A percentile compares a stretch with the other conserved stretches of the same genome.
Evolutionary conservation across 2,329 filamentous ascomycete genomes (phyloP).

Genomic region (Sclerotinia minor): DNA sequence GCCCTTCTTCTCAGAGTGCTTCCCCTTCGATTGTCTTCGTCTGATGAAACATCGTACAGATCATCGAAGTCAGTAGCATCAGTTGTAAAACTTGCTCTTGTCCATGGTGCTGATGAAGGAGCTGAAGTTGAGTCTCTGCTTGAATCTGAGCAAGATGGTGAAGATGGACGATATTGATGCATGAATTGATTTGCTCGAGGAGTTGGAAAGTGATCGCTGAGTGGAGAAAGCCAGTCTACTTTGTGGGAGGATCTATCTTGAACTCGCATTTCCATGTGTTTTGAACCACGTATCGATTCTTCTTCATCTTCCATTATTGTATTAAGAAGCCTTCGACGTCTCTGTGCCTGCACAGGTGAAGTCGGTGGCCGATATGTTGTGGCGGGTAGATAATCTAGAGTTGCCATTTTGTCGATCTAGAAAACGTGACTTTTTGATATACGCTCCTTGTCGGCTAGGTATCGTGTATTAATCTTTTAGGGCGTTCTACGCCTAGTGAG

Average conservation of each 20-base stretch:
- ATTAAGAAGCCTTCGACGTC: constrained; percentile 59
- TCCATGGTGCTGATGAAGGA: constrained; percentile 62
- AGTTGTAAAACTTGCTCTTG: constrained; percentile 60
- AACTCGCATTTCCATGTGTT: constrained; percentile 39
- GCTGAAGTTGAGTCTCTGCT: constrained; percentile 54
- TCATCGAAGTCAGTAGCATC: constrained; percentile 78
- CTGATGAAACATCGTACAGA: constrained; percentile 76
- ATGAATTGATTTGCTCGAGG: constrained; percentile 67
- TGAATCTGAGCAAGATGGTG: constrained; percentile 58
- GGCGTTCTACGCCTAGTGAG: constrained; percentile 38
- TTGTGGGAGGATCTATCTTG: constrained; percentile 44
- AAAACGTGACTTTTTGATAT: constrained; percentile 29
- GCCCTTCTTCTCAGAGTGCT: constrained; percentile 37
- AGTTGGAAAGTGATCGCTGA: constrained; percentile 65
- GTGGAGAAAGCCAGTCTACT: constrained; percentile 45
- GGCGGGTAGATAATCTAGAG: constrained; percentile 48
- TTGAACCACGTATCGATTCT: constrained; percentile 36
- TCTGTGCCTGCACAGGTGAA: constrained; percentile 52
- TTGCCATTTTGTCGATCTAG: constrained; percentile 38
- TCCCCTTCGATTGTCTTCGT: constrained; percentile 63
- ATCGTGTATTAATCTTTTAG: constrained; percentile 30
- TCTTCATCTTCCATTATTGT: constrained; percentile 60
- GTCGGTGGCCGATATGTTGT: constrained; percentile 52
- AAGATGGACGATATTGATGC: constrained; percentile 55
- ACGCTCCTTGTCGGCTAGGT: constrained; percentile 29